These are phyloP conservation scores for Petunia hybrid DNA, from an alignment of 305 asterid genomes.

Conservation along the genomic window DNA sequence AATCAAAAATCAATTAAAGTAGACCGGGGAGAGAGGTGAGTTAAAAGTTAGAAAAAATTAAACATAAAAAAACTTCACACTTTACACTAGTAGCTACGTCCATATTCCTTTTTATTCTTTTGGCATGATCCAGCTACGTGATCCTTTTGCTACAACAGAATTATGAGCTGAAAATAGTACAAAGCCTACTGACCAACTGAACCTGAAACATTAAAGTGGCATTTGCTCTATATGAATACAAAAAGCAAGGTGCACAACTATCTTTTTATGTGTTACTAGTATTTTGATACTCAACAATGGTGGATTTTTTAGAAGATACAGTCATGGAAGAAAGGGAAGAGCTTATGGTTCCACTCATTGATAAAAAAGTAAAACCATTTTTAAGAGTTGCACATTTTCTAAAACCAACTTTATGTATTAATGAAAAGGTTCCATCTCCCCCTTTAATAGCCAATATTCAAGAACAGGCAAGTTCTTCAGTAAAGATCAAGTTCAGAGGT, in stretches of 20 bases:
- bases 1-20: no score
- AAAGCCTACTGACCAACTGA: no score
- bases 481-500: neutral
- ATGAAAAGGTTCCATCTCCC: neutral
- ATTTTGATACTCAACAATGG: slow-evolving; percentile 11
- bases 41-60: no score
- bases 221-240: no score
- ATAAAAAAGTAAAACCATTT: slow-evolving; percentile 23
- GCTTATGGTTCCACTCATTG: slow-evolving; percentile 30
- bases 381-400: slow-evolving; percentile 34
- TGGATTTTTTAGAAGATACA: neutral
- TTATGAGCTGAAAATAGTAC: no score
- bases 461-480: neutral
- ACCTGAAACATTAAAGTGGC: no score
- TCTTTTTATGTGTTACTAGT: neutral
- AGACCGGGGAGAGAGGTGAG: no score
- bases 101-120: no score
- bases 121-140: no score
- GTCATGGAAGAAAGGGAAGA: slow-evolving; percentile 34
- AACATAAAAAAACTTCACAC: no score
- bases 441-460: neutral
- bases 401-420: slow-evolving; percentile 11
- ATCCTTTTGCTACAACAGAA: no score
- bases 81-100: no score
- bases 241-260: neutral